A percentile compares a stretch with the other conserved stretches of the same genome.
Conservation (phyloP, 768 basidiomycete genomes). For the Leucosporidium creatinivorum region DNA sequence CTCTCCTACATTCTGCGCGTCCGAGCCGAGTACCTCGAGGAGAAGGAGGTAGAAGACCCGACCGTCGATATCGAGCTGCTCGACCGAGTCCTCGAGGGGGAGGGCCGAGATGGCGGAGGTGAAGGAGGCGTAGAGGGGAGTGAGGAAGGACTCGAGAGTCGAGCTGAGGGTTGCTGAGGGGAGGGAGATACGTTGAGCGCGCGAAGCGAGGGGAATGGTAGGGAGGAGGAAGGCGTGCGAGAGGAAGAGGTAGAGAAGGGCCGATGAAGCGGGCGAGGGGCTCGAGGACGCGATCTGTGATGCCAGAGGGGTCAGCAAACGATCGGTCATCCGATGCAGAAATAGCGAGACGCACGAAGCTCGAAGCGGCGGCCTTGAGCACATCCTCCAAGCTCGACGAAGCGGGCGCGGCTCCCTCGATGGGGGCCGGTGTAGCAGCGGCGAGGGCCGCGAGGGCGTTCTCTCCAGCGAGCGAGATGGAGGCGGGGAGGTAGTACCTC, state of each 20-base stretch:
- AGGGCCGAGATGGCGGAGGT: conserved; percentile 44
- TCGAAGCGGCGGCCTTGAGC: conserved; percentile 12
- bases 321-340: too few relatives aligned
- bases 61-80: conserved; percentile 47
- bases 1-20: conserved; percentile 26
- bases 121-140: conserved; percentile 43
- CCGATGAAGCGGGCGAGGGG: conserved; percentile 12
- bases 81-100: conserved; percentile 41
- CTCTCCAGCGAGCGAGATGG: conserved; percentile 12
- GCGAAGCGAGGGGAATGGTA: conserved; percentile 38
- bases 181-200: conserved; percentile 32
- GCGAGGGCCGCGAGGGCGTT: conserved; percentile 14
- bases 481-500: conserved; percentile 16
- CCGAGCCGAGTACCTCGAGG: conserved; percentile 38
- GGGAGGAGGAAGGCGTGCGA: conserved; percentile 43
- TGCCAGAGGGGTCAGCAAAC: too few relatives aligned
- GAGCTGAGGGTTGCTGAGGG: conserved; percentile 37
- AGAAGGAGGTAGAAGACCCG: conserved; percentile 50
- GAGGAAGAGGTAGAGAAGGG: conserved; percentile 45
- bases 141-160: conserved; percentile 41
- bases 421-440: conserved; percentile 3
- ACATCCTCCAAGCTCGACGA: conserved; percentile 14
- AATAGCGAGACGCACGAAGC: conserved; percentile 5
- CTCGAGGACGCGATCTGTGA: not conserved
- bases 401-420: not conserved